Evolutionary conservation across 2,329 filamentous ascomycete genomes (phyloP).

Genomic region (Ophiostoma novo-ulmi): DNA sequence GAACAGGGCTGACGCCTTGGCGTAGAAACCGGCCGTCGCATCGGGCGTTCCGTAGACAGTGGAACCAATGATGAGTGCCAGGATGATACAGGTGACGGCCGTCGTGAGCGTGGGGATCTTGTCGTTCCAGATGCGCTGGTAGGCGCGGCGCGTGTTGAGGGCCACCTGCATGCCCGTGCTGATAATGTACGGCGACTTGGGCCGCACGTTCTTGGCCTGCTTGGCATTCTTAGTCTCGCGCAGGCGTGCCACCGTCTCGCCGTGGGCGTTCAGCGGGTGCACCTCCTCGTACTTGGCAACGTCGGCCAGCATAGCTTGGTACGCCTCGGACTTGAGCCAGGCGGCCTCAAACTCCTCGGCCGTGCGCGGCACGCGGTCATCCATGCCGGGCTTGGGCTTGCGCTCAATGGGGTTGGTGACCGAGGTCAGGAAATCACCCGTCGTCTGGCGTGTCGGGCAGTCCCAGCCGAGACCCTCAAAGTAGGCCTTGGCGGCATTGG

Average conservation of each 20-base stretch:
- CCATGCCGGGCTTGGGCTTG: conserved; percentile 45
- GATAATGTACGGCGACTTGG: conserved; percentile 58
- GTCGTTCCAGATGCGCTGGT: conserved; percentile 75
- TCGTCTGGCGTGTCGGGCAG: conserved; percentile 61
- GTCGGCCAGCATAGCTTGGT: conserved; percentile 46
- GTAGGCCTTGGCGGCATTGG: conserved; percentile 56
- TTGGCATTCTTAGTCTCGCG: conserved; percentile 49
- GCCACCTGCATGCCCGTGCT: conserved; percentile 49
- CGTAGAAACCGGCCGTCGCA: conserved; percentile 39
- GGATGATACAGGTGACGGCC: conserved; percentile 70
- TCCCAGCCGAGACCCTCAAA: conserved; percentile 63
- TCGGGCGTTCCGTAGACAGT: conserved; percentile 26
- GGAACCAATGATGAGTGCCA: conserved; percentile 27
- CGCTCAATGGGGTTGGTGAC: conserved; percentile 59
- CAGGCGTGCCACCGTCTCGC: conserved; percentile 41
- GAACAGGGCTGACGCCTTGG: conserved; percentile 74
- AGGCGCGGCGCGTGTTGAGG: conserved; percentile 59
- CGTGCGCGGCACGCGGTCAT: conserved; percentile 52
- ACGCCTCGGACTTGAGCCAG: conserved; percentile 53
- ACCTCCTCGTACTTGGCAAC: conserved; percentile 52
- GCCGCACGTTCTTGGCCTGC: conserved; percentile 48
- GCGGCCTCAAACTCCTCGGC: conserved; percentile 56
- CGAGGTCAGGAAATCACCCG: conserved; percentile 66
- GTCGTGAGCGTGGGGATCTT: conserved; percentile 72
- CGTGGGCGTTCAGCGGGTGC: conserved; percentile 37